Evolutionary conservation across 768 basidiomycete genomes (phyloP).

Genomic region (Mycena crocata): DNA sequence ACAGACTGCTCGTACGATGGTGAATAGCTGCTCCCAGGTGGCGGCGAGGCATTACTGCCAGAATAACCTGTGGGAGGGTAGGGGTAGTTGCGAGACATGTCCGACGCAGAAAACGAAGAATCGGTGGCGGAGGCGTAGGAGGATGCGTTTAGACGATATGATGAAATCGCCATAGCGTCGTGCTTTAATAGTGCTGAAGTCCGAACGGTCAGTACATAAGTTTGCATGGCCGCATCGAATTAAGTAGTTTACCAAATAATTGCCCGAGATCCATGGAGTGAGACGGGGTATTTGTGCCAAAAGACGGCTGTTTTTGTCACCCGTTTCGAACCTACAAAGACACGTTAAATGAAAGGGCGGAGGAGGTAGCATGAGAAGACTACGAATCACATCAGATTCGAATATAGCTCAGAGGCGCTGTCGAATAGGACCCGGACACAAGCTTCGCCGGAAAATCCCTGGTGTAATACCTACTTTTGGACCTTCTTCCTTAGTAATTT

Average conservation of each 20-base stretch:
- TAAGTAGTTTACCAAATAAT: constrained; percentile 35
- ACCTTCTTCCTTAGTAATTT: constrained; percentile 15
- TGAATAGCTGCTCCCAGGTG: constrained; percentile 6
- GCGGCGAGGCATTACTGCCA: constrained; percentile 7
- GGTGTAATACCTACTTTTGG: constrained; percentile 12
- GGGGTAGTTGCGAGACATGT: constrained; percentile 17
- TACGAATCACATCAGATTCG: constrained; percentile 24
- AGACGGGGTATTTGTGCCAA: constrained; percentile 25
- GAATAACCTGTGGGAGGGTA: constrained; percentile 20
- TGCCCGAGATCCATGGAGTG: constrained; percentile 31
- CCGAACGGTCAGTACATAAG: constrained; percentile 28
- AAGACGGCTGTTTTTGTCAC: constrained; percentile 35
- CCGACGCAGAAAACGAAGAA: background rate
- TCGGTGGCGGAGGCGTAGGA: constrained; percentile 32
- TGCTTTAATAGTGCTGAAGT: constrained; percentile 27
- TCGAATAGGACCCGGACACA: constrained; percentile 8
- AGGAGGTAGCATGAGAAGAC: constrained; percentile 24
- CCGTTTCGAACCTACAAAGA: constrained; percentile 34
- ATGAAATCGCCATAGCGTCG: constrained; percentile 9
- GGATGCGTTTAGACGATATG: constrained; percentile 23
- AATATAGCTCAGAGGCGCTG: constrained; percentile 20
- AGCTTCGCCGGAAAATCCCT: constrained; percentile 30
- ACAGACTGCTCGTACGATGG: constrained; percentile 12
- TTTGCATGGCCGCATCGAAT: constrained; percentile 26
- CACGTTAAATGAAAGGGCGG: constrained; percentile 35